Percentiles rank a stretch among this genome's conserved stretches.
phyloP scores from a whole-genome alignment of 257 asterid genomes.

The Nicotiana obtusifolia region DNA sequence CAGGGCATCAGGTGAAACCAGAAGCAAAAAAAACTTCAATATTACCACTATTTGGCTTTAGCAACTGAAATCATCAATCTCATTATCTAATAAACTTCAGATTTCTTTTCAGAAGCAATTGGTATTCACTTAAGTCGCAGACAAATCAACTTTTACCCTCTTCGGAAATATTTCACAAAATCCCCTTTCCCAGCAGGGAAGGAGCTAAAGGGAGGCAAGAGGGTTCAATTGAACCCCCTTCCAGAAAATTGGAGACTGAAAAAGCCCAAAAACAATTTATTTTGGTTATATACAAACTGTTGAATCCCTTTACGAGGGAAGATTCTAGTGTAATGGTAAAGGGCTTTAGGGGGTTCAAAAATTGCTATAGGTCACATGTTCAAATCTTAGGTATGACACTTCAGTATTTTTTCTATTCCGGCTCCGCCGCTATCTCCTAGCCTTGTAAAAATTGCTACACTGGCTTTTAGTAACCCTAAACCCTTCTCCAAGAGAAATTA shows the following conservation, averaged over 20 bases:
- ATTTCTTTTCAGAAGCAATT: not conserved
- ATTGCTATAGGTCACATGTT: not conserved
- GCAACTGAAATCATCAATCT: not conserved
- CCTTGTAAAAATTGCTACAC: not conserved
- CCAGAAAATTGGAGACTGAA: not conserved
- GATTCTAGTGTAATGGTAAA: not conserved
- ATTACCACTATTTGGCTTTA: not conserved
- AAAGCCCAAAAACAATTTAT: not conserved
- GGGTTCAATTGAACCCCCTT: not conserved
- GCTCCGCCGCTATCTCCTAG: not conserved
- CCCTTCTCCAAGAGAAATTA: not conserved
- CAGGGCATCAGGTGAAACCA: not conserved
- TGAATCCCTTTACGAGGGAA: not conserved
- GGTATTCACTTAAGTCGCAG: not conserved
- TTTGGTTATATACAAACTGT: not conserved
- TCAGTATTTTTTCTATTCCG: not conserved
- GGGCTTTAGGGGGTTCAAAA: not conserved
- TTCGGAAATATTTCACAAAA: not conserved
- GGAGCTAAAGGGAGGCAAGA: not conserved
- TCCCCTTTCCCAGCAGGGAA: not conserved
- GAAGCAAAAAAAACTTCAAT: not conserved
- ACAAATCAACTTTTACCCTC: not conserved
- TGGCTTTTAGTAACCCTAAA: not conserved
- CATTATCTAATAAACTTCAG: not conserved
- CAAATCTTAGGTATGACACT: not conserved